Base-by-base conservation (phyloP, 164 flowering plant genomes). In the Vitis cinerea region DNA sequence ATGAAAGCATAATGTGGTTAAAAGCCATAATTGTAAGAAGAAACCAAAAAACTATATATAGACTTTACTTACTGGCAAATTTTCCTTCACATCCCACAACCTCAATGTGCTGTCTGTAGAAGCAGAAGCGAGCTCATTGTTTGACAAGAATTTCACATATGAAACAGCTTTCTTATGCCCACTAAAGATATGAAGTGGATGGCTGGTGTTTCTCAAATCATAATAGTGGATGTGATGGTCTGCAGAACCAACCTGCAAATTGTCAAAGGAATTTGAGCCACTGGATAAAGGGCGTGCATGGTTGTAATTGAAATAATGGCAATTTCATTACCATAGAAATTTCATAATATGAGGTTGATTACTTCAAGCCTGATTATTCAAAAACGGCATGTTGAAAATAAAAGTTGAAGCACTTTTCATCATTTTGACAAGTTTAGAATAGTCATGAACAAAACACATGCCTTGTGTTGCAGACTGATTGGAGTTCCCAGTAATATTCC, bases 131-230 rank as follows among this genome's bases (percentile, higher is more conserved):
- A 96, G 97, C 81, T 96, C 99, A 69, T 85, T 71, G 74, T 79
- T 84, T 10, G 99, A 92, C 79, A 96, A 74, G 76, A 96, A 96
- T 75, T 96, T 92, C 71, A 96, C 99, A 77, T 96, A 96, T 4
- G 99, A 96, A 72, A 96, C 99, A 71, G 99, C 82, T 78, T 96
- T 96, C 31, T 81, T 78, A 75, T 96, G 99, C 60, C 97, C 99
- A 74, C 81, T 85, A 71, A 96, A 93, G 29, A 88, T 87, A 79
- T 92, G 92, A 29, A 96, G 73, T 50, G 99, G 99, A 8, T 82
- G 86, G 77, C 90, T 93, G 66, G 71, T 68, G 57, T 93, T 92
- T 83, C 98, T 84, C 73, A 93, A 74, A 80, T 96, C 99, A 79
- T 90, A 96, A 80, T 93, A 93, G 69, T 96, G 93, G 72, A 96